Conservation (phyloP, 108 stramenopile species). For the Pseudonitzschia pungens region DNA sequence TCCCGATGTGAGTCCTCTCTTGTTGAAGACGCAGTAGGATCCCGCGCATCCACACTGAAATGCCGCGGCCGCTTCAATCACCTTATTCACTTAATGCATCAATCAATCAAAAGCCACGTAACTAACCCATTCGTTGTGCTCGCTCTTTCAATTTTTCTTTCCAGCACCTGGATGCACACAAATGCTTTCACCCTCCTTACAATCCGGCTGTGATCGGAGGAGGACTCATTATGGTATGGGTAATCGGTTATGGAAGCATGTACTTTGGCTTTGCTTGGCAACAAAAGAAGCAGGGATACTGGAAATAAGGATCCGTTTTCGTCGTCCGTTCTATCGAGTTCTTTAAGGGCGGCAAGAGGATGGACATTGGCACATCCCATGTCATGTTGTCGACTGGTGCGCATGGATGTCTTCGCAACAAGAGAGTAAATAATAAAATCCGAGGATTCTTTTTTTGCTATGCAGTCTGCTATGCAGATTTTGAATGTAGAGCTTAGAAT, state of each 20-base stretch:
- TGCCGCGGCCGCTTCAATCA: no score
- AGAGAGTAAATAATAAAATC: not conserved
- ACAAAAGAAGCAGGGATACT: slow-evolving; percentile 88
- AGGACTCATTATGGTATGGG: slow-evolving; percentile 24
- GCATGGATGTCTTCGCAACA: not conserved
- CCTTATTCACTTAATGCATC: not conserved
- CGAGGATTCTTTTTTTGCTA: not conserved
- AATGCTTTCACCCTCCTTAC: slow-evolving; percentile 54
- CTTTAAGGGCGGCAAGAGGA: no score
- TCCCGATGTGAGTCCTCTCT: slow-evolving; percentile 31
- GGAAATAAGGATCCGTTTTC: slow-evolving; percentile 39
- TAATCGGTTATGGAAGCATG: slow-evolving; percentile 70
- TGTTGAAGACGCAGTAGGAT: not conserved
- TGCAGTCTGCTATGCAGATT: no score
- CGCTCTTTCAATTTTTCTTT: not conserved
- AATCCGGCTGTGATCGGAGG: slow-evolving; percentile 30
- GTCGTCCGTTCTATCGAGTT: no score
- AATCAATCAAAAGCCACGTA: not conserved
- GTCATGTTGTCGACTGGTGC: no score
- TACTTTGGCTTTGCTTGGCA: slow-evolving; percentile 71
- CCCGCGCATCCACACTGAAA: no score
- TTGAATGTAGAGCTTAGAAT: no score
- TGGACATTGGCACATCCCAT: no score
- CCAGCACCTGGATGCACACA: slow-evolving; percentile 32
- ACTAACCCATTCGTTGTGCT: not conserved